phyloP scores from a whole-genome alignment of 352 stramenopile species.

The Phytophthora pisi region DNA sequence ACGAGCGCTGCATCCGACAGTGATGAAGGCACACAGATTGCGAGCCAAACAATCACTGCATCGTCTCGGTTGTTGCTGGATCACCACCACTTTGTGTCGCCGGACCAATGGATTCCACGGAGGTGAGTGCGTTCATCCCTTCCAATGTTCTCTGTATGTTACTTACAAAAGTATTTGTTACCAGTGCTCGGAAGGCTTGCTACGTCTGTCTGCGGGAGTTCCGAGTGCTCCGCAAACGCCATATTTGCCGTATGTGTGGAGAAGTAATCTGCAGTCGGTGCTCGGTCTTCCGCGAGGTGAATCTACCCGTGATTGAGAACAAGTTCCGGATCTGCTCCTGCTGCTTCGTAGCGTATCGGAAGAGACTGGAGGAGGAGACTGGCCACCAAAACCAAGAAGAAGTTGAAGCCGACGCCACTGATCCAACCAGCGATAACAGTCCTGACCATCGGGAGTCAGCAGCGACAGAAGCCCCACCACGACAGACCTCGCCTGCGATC shows the following conservation, averaged over 20 bases:
- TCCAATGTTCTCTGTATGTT: neutral
- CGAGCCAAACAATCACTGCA: conserved; percentile 1
- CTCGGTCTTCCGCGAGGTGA: conserved; percentile 72
- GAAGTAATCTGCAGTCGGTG: conserved; percentile 81
- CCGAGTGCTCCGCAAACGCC: conserved; percentile 67
- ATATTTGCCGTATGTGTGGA: conserved; percentile 84
- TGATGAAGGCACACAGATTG: conserved; percentile 11
- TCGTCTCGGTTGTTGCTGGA: conserved; percentile 55
- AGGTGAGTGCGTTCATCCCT: conserved; percentile 20
- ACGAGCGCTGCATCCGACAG: conserved; percentile 20
- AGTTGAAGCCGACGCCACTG: conserved; percentile 12
- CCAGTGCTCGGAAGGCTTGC: conserved; percentile 52
- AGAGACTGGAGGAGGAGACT: conserved; percentile 34
- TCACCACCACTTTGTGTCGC: conserved; percentile 62
- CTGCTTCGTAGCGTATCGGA: conserved; percentile 72
- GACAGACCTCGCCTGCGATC: neutral
- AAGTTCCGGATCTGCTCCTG: conserved; percentile 77
- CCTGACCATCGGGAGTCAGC: conserved; percentile 8
- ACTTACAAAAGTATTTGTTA: neutral
- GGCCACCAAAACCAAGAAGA: conserved; percentile 18
- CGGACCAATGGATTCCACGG: conserved; percentile 61
- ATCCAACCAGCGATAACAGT: conserved; percentile 14
- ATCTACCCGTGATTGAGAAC: conserved; percentile 61
- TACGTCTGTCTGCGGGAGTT: conserved; percentile 78
- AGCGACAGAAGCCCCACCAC: neutral